Evolutionary conservation across 2,329 filamentous ascomycete species (phyloP).

Genomic region (Calonectria multiphialidica): DNA sequence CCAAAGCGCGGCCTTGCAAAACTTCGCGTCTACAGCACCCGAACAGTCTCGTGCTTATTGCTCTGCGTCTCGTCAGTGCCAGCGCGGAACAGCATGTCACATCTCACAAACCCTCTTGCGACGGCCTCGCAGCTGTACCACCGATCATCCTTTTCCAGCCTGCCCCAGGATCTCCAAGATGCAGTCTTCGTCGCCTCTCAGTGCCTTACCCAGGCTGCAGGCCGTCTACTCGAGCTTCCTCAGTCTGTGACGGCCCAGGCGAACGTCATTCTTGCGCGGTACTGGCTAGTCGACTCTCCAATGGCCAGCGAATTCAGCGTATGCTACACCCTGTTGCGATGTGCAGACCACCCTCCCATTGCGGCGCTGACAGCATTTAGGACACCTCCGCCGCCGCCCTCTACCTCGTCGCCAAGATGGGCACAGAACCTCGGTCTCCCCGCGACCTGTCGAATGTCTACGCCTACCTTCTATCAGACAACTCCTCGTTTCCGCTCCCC

Average conservation of each 20-base stretch:
- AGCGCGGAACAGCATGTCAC: constrained; percentile 58
- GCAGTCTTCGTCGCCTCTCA: constrained; percentile 79
- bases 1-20: constrained; percentile 35
- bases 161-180: constrained; percentile 79
- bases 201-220: constrained; percentile 81
- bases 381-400: constrained; percentile 85
- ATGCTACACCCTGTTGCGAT: constrained; percentile 29
- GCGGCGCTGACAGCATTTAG: constrained; percentile 55
- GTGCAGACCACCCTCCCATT: not conserved
- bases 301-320: constrained; percentile 71
- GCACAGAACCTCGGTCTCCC: constrained; percentile 79
- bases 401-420: constrained; percentile 87
- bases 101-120: constrained; percentile 79
- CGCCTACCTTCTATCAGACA: constrained; percentile 78
- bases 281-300: constrained; percentile 75
- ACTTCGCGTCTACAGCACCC: constrained; percentile 27
- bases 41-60: constrained; percentile 7
- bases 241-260: constrained; percentile 90
- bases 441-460: constrained; percentile 89
- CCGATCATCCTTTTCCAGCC: constrained; percentile 64
- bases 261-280: constrained; percentile 84
- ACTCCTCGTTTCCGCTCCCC: constrained; percentile 66
- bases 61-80: not conserved
- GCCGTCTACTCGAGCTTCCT: constrained; percentile 84
- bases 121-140: constrained; percentile 77